Base-by-base conservation (phyloP, 1,284 basidiomycete genomes). In the Melampsora larici-populina region DNA sequence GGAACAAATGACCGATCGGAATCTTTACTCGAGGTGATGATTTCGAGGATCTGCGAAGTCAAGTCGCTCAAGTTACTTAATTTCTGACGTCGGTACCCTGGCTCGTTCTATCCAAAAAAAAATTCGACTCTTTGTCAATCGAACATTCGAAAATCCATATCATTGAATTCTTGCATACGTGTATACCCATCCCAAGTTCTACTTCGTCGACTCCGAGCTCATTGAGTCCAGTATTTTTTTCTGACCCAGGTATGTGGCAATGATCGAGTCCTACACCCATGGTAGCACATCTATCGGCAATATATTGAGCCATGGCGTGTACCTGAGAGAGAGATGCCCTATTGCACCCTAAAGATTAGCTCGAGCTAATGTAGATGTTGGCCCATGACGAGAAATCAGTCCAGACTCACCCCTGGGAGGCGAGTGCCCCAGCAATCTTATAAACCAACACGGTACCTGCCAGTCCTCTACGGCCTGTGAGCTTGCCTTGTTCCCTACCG, bases 71-170 rank as follows among this genome's bases (percentile, higher is more conserved):
- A 87, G 8, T 89, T 87, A 0, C 91, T 90, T 21, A 86, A 80
- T 89, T 90, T 69, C 26, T 93, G 82, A 46, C 90, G 89, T 72
- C 86, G 86, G 81, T 89, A 87, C 13, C 94, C 95, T 36, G 90
- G 88, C 84, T 97, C 94, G 83, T 97, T 97, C 86, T 97, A 94
- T 79, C 96, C n/a, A n/a, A 95, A 24, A 92, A 92, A 87, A 92
- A 87, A 49, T 33, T 31, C 26, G n/a, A 5, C 36, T 17, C 36
- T 1, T 68, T 3, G n/a, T 11, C 18, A 7, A 26, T 24, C 26
- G 18, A 13, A 11, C 40, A 58, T 24, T 17, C 55, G 21, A n/a
- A 58, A n/a, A n/a, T n/a, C 7, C 9, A 58, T 58, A 24, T 1
- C 26, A 29, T 17, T 24, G 8, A 9, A 58, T 58, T 15, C n/a